A percentile compares a stretch with the other conserved stretches of the same genome.
Conservation (phyloP, 441 rosid species). For the Adansonia rubrostipa region DNA sequence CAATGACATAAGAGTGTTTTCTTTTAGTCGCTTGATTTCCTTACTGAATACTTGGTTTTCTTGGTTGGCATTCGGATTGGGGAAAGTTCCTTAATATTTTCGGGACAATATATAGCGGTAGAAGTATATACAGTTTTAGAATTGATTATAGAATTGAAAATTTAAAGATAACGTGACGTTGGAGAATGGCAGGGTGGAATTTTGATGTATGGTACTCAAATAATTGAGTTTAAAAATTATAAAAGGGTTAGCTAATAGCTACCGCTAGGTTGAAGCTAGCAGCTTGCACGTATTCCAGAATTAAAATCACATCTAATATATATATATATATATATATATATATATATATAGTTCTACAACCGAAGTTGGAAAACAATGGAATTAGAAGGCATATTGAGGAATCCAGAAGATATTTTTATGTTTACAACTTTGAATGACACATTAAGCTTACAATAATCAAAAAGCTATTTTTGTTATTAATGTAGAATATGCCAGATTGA, state of each 20-base stretch:
- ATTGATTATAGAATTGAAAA: neutral
- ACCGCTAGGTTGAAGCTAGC: neutral
- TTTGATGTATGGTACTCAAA: neutral
- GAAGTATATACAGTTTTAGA: no score
- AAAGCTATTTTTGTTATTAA: neutral
- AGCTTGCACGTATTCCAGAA: conserved; percentile 20
- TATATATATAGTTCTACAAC: no score
- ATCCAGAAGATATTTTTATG: neutral
- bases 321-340: no score
- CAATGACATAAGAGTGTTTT: neutral
- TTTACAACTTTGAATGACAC: conserved; percentile 3
- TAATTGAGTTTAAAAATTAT: neutral
- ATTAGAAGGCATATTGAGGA: conserved; percentile 2
- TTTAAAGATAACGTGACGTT: conserved; percentile 18
- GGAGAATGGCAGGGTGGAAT: conserved; percentile 30
- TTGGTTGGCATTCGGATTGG: neutral
- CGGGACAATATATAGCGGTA: neutral
- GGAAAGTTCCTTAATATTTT: neutral
- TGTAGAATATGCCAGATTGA: no score
- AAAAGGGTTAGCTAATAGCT: neutral
- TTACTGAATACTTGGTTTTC: no score
- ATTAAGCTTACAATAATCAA: neutral
- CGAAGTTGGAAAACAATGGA: neutral
- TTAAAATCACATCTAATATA: no score
- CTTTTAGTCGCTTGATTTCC: no score